Percentiles rank a stretch among this genome's conserved stretches.
Conservation (phyloP, 768 basidiomycete species). For the Cubamyces lactineus region DNA sequence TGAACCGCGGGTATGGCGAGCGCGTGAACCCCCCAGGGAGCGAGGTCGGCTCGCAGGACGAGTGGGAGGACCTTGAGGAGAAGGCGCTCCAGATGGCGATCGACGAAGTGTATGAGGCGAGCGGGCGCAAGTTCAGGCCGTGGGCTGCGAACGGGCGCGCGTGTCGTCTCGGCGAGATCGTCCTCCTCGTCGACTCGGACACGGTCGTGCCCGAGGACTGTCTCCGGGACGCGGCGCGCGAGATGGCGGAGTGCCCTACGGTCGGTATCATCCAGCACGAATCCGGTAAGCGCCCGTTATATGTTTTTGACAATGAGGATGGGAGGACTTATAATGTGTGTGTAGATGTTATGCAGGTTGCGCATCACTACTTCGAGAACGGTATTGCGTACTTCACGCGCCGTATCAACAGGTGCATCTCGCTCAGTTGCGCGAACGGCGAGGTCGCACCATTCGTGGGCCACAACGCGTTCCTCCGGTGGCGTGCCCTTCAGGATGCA, state of each 20-base stretch:
- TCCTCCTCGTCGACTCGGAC: constrained; percentile 55
- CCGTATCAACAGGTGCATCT: constrained; percentile 51
- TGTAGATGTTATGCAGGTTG: constrained; percentile 59
- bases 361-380: constrained; percentile 55
- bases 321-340: constrained; percentile 32
- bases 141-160: constrained; percentile 42
- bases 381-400: constrained; percentile 53
- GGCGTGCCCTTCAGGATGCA: constrained; percentile 62
- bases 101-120: constrained; percentile 51
- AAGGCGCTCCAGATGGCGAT: constrained; percentile 53
- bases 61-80: constrained; percentile 49
- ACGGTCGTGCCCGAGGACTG: constrained; percentile 57
- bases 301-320: background rate
- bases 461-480: constrained; percentile 58
- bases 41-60: constrained; percentile 28
- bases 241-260: constrained; percentile 51
- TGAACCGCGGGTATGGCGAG: constrained; percentile 34
- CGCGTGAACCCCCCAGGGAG: constrained; percentile 24
- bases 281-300: constrained; percentile 36
- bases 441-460: constrained; percentile 50
- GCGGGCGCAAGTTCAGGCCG: constrained; percentile 35
- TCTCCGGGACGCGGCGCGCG: constrained; percentile 53
- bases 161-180: constrained; percentile 49
- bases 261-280: constrained; percentile 57
- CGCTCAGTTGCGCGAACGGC: constrained; percentile 44